A percentile compares a stretch with the other conserved stretches of the same genome.
These are phyloP conservation scores for Orychophragmus violaceus DNA, from an alignment of 345 rosid species.

Conservation along the genomic window DNA sequence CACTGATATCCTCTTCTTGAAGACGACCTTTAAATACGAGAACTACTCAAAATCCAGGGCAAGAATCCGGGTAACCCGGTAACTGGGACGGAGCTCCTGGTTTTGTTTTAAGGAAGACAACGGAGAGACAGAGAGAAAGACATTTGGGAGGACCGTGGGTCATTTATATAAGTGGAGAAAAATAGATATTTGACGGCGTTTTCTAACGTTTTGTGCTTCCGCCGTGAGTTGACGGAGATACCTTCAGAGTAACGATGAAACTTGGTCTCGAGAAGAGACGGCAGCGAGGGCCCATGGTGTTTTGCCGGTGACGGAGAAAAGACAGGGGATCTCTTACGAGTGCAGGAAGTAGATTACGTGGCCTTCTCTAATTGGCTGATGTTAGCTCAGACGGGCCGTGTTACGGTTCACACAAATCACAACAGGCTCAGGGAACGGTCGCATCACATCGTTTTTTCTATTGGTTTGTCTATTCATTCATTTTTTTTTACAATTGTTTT, in stretches of 20 bases:
- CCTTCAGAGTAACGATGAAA: conserved; percentile 24
- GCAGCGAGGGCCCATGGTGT: conserved; percentile 31
- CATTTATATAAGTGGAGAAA: conserved; percentile 13
- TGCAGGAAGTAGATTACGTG: conserved; percentile 25
- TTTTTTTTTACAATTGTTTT: background rate
- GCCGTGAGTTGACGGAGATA: conserved; percentile 29
- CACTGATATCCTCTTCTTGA: background rate
- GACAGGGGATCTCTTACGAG: conserved; percentile 25
- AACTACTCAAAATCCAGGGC: background rate
- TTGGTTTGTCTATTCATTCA: background rate
- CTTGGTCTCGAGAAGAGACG: conserved; percentile 31
- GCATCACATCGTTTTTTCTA: conserved; percentile 9
- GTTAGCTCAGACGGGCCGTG: conserved; percentile 7
- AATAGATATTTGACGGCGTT: conserved; percentile 8
- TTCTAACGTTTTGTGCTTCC: background rate
- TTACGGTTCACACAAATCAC: conserved; percentile 11
- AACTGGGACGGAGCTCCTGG: conserved; percentile 16
- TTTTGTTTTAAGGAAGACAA: background rate
- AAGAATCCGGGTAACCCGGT: conserved; percentile 9
- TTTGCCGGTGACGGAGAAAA: conserved; percentile 32
- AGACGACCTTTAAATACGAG: background rate
- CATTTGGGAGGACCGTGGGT: background rate
- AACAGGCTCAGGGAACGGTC: conserved; percentile 15
- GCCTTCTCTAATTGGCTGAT: background rate
- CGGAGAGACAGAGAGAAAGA: conserved; percentile 17